Evolutionary conservation across 306 rosid species (phyloP).

Genomic region (Vachellia pachyceras): DNA sequence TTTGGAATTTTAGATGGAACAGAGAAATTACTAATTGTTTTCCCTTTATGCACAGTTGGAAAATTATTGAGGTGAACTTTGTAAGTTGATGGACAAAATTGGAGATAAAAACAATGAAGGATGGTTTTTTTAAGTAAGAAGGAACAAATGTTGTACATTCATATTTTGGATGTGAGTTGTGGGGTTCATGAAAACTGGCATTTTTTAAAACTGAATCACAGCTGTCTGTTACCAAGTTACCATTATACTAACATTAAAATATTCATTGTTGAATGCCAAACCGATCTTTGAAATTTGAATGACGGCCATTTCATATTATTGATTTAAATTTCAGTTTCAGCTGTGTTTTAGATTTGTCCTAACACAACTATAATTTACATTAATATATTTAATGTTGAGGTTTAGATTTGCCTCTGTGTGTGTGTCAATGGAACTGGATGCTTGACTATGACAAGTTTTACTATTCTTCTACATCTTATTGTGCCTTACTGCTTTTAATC

Average conservation of each 20-base stretch:
- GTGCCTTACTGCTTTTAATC: slow-evolving; percentile 33
- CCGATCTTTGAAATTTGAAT: background rate
- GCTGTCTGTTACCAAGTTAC: background rate
- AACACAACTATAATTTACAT: background rate
- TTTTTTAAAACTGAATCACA: background rate
- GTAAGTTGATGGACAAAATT: slow-evolving; percentile 6
- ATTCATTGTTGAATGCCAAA: background rate
- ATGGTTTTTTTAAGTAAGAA: no score
- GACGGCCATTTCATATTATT: background rate
- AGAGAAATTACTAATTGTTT: slow-evolving; percentile 31
- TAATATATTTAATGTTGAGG: background rate
- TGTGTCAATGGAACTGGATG: background rate
- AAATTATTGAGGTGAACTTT: slow-evolving; percentile 2
- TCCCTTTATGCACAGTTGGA: slow-evolving; percentile 3
- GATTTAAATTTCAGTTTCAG: background rate
- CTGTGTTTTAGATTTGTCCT: background rate
- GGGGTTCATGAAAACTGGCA: slow-evolving; percentile 8
- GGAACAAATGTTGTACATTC: slow-evolving; percentile 18
- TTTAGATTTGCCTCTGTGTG: background rate
- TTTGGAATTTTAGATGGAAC: background rate
- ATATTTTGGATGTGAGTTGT: slow-evolving; percentile 19
- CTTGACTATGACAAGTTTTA: background rate
- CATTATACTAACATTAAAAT: no score
- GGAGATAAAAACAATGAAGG: slow-evolving; percentile 10
- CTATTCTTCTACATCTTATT: slow-evolving; percentile 20